Percentiles rank a stretch among this genome's conserved stretches.
These are phyloP conservation scores for Linum usitatissimum DNA, from an alignment of 345 rosid genomes.

Conservation along the genomic window DNA sequence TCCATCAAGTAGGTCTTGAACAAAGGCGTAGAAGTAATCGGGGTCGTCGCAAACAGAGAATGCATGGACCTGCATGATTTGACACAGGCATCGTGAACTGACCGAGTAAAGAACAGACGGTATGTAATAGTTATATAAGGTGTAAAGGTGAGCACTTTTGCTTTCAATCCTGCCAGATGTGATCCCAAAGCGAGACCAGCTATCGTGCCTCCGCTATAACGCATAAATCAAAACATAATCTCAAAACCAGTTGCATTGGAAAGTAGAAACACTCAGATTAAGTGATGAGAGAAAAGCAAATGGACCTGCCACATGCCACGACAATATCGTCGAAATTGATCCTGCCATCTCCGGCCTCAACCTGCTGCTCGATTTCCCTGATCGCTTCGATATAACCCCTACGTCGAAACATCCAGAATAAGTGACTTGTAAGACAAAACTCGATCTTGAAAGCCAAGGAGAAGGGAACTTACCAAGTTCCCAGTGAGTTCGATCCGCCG, in stretches of 20 bases:
- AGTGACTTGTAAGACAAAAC: background rate
- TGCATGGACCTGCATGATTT: conserved; percentile 67
- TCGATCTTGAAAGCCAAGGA: background rate
- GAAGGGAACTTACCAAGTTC: conserved; percentile 66
- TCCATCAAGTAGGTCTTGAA: conserved; percentile 77
- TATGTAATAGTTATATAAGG: background rate
- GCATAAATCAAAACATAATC: conserved; percentile 13
- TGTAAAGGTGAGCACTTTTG: conserved; percentile 37
- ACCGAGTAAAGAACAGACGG: conserved; percentile 1
- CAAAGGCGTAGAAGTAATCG: conserved; percentile 73
- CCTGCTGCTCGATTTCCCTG: conserved; percentile 82
- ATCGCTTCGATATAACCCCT: conserved; percentile 92
- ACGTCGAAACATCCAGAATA: conserved; percentile 1
- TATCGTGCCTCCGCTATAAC: conserved; percentile 70
- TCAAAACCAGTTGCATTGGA: background rate
- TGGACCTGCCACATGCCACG: conserved; percentile 94
- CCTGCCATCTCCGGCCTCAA: conserved; percentile 28
- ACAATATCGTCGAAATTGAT: conserved; percentile 73
- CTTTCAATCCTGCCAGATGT: conserved; percentile 59
- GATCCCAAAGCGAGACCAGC: conserved; percentile 88
- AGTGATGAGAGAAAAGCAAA: conserved; percentile 10
- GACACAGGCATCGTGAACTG: conserved; percentile 9
- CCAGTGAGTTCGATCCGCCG: conserved; percentile 88
- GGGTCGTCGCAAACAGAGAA: conserved; percentile 88
- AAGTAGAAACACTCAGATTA: background rate